phyloP scores from a whole-genome alignment of 1,284 basidiomycete species.

The Boletus hoseneyae region DNA sequence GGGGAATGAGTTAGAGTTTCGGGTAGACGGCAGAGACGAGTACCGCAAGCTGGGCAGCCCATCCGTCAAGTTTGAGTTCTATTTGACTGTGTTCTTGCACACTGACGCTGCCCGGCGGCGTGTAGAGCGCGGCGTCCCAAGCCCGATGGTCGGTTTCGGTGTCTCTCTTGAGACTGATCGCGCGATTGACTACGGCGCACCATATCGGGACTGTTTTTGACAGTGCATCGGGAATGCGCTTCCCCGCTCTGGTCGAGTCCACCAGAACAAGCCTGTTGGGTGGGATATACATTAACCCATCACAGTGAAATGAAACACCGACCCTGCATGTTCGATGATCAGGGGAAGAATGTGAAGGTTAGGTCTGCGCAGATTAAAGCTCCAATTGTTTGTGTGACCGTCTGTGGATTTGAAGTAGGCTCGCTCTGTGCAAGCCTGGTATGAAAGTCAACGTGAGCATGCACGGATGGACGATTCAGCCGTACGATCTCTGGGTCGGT shows the following conservation, averaged over 20 bases:
- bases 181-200: conserved; percentile 90
- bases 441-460: not conserved
- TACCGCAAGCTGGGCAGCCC: conserved; percentile 64
- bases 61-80: conserved; percentile 53
- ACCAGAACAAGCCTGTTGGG: conserved; percentile 72
- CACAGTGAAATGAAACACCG: conserved; percentile 17
- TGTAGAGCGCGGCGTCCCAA: conserved; percentile 61
- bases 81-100: conserved; percentile 77
- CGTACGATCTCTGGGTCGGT: conserved; percentile 66
- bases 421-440: conserved; percentile 38
- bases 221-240: conserved; percentile 92
- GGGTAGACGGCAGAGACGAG: conserved; percentile 6
- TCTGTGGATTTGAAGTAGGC: conserved; percentile 99
- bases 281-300: not conserved
- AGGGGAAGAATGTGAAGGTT: conserved; percentile 79
- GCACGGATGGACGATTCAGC: not conserved
- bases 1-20: not conserved
- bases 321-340: conserved; percentile 61
- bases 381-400: conserved; percentile 87
- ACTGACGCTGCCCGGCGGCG: conserved; percentile 62
- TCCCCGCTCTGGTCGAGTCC: conserved; percentile 92
- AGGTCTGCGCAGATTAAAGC: conserved; percentile 81
- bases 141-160: conserved; percentile 19
- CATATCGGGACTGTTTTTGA: conserved; percentile 96
- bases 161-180: conserved; percentile 39